Base-by-base conservation (phyloP, 352 stramenopile species). In the Blastocystis sp. region DNA sequence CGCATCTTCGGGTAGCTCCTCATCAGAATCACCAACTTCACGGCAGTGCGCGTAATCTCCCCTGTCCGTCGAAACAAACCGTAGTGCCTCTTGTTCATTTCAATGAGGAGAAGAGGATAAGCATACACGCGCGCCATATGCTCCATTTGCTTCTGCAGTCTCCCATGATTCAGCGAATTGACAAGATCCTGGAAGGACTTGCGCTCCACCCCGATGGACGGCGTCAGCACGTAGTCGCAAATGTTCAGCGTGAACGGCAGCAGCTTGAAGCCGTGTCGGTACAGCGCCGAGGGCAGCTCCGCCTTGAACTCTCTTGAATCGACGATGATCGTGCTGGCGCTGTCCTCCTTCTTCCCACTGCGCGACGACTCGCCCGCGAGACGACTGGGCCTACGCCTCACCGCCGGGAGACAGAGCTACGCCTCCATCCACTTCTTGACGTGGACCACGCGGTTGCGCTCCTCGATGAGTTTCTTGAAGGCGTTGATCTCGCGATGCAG, bases 91-190 rank as follows among this genome's bases (percentile, higher is more conserved):
- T 37, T 41, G 26, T 51, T 35, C 66, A 77, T 77, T 50, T 85
- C 74, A 24, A 85, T 67, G 2, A 85, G 45, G 13, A 85, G 41
- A 26, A 85, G 19, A 10, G 74, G 50, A n/a, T 45, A 50, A 19
- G 26, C 26, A 39, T 85, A 85, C 0, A 69, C 3, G 10, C 74
- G 45, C 19, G 41, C 37, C 74, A 85, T 85, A 1, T 85, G 74
- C 61, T 85, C 74, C 74, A 85, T 85, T 39, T 85, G 74, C 61
- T 85, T 85, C 29, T 85, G 50, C 59, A 85, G 31, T 13, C 74
- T 50, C 13, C 74, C 74, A 16, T 29, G 41, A n/a, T 51, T 33
- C 51, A 85, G 61, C 33, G 74, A 85, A 16, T 62, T 59, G 3
- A 69, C 74, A 3, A 85, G 51, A n/a, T 85, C 74, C 33, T 33